Conservation (phyloP, 768 basidiomycete genomes). For the Leccinellum albellum region DNA sequence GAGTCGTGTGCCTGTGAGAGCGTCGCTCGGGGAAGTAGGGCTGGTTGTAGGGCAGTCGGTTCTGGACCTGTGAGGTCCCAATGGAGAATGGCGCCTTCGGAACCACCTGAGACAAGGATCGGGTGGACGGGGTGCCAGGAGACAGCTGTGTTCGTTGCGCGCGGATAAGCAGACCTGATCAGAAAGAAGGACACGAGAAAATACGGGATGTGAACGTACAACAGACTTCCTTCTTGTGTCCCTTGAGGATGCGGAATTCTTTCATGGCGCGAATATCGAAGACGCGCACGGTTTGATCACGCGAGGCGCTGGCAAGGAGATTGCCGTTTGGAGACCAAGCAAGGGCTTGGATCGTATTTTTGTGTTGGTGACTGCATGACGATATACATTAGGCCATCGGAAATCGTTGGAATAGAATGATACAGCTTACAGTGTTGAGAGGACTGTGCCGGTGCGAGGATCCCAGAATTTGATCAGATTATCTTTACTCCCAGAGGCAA, state of each 20-base stretch:
- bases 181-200: not conserved
- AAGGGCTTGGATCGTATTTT: slow-evolving; percentile 92
- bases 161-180: not conserved
- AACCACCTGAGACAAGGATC: slow-evolving; percentile 88
- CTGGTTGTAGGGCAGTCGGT: slow-evolving; percentile 33
- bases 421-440: slow-evolving; percentile 78
- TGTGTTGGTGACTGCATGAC: slow-evolving; percentile 84
- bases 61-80: slow-evolving; percentile 82
- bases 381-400: not conserved
- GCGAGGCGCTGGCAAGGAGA: slow-evolving; percentile 88
- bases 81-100: slow-evolving; percentile 90
- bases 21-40: slow-evolving; percentile 66
- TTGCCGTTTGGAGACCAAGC: slow-evolving; percentile 95
- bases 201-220: slow-evolving; percentile 51
- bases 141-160: slow-evolving; percentile 53
- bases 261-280: slow-evolving; percentile 99
- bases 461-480: slow-evolving; percentile 99
- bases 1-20: slow-evolving; percentile 98
- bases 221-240: slow-evolving; percentile 98
- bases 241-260: slow-evolving; percentile 86
- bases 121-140: slow-evolving; percentile 97
- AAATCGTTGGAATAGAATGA: not conserved
- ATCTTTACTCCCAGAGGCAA: slow-evolving; percentile 95
- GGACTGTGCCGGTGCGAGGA: slow-evolving; percentile 83
- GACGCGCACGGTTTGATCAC: slow-evolving; percentile 91